Evolutionary conservation across 2,329 filamentous ascomycete genomes (phyloP).

Genomic region (Aspergillus eucalypticola): DNA sequence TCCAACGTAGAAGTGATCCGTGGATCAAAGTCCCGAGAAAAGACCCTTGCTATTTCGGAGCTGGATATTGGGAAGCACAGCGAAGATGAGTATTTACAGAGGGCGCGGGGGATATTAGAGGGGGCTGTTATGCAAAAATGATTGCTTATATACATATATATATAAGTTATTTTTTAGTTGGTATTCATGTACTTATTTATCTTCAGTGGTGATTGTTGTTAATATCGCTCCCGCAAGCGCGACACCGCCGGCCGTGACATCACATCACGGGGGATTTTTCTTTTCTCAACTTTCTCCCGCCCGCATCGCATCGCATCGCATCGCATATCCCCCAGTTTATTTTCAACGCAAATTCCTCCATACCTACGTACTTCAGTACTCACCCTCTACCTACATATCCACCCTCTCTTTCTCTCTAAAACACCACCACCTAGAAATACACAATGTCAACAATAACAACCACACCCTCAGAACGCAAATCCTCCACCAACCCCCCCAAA

Average conservation of each 20-base stretch:
- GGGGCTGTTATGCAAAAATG: slow-evolving; percentile 19
- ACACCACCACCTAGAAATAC: background rate
- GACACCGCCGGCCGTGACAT: slow-evolving; percentile 11
- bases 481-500: slow-evolving; percentile 20
- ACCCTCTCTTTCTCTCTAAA: background rate
- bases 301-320: slow-evolving; percentile 1
- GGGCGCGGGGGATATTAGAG: slow-evolving; percentile 20
- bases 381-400: background rate
- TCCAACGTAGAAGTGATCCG: slow-evolving; percentile 63
- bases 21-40: slow-evolving; percentile 65
- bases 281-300: slow-evolving; percentile 10
- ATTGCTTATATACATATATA: background rate
- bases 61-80: slow-evolving; percentile 33
- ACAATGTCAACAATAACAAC: background rate
- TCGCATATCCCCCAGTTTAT: background rate
- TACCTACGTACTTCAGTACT: background rate
- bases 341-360: background rate
- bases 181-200: too few species aligned
- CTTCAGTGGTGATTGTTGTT: background rate
- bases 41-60: slow-evolving; percentile 52
- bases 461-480: slow-evolving; percentile 30
- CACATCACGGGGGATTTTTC: slow-evolving; percentile 25
- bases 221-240: background rate
- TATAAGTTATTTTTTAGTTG: too few species aligned
- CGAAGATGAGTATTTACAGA: slow-evolving; percentile 31